Evolutionary conservation across 2,329 filamentous ascomycete species (phyloP).

Genomic region (Pseudovirgaria hyperparasitica): DNA sequence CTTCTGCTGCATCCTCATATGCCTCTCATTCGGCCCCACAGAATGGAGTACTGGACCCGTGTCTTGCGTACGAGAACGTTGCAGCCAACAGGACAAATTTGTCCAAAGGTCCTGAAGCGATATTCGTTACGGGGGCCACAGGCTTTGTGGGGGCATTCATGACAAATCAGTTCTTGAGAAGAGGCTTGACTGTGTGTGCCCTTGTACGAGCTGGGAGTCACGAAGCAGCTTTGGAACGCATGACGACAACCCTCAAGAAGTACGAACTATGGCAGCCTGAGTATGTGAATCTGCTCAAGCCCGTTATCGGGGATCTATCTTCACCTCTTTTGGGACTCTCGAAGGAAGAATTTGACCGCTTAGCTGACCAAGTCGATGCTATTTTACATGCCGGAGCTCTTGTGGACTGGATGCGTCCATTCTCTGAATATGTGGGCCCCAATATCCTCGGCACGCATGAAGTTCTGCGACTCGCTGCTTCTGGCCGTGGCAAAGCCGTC

Average conservation of each 20-base stretch:
- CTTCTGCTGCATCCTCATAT: no score
- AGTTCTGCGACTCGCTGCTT: constrained; percentile 3
- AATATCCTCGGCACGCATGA: constrained; percentile 4
- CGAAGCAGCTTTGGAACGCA: constrained; percentile 1
- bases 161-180: constrained; percentile 2
- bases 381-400: constrained; percentile 3
- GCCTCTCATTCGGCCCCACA: constrained; percentile 1
- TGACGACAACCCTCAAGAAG: background rate
- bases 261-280: constrained; percentile 3
- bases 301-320: constrained; percentile 2
- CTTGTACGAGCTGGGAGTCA: constrained; percentile 2
- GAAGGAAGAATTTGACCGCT: constrained; percentile 1
- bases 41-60: constrained; percentile 3
- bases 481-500: constrained; percentile 3
- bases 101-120: constrained; percentile 1
- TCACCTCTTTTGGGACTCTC: constrained; percentile 2
- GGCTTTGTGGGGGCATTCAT: constrained; percentile 6
- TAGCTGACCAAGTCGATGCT: constrained; percentile 4
- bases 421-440: constrained; percentile 4
- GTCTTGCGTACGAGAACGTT: constrained; percentile 2
- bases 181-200: constrained; percentile 2
- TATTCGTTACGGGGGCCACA: constrained; percentile 5
- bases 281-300: constrained; percentile 1
- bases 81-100: no score
- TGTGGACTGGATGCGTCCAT: constrained; percentile 5